These are phyloP conservation scores for Fusarium nygamai DNA, from an alignment of 2,329 filamentous ascomycete species.

Conservation along the genomic window DNA sequence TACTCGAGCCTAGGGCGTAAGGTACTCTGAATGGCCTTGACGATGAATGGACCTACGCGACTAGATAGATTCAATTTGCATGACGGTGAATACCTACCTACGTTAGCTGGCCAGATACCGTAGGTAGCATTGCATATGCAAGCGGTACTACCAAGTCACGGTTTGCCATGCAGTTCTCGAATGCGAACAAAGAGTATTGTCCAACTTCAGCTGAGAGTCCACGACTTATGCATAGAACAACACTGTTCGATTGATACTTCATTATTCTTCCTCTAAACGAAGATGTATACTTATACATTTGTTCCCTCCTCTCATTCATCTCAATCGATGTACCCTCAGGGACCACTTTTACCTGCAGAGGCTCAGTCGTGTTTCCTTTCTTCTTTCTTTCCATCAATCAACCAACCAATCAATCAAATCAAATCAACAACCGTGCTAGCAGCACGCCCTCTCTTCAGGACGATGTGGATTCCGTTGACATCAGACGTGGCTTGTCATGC, in stretches of 20 bases:
- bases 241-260: not conserved
- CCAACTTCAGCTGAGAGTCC: not conserved
- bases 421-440: not conserved
- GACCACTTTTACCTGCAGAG: constrained; percentile 1
- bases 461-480: not conserved
- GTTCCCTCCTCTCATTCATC: not conserved
- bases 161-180: not conserved
- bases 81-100: not conserved
- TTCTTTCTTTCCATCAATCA: constrained; percentile 3
- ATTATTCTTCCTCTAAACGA: constrained; percentile 17
- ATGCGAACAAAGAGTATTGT: not conserved
- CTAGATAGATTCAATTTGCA: not conserved
- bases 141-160: not conserved
- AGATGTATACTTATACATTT: not conserved
- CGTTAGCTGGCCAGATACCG: not conserved
- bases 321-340: constrained; percentile 1
- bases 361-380: constrained; percentile 9
- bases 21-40: not conserved
- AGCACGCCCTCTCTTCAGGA: not conserved
- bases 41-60: not conserved
- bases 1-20: not conserved
- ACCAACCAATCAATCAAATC: not conserved
- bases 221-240: not conserved
- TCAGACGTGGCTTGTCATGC: not conserved
- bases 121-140: not conserved